Conservation (phyloP, 2,329 filamentous ascomycete species). For the Epichloe gansuensis region DNA sequence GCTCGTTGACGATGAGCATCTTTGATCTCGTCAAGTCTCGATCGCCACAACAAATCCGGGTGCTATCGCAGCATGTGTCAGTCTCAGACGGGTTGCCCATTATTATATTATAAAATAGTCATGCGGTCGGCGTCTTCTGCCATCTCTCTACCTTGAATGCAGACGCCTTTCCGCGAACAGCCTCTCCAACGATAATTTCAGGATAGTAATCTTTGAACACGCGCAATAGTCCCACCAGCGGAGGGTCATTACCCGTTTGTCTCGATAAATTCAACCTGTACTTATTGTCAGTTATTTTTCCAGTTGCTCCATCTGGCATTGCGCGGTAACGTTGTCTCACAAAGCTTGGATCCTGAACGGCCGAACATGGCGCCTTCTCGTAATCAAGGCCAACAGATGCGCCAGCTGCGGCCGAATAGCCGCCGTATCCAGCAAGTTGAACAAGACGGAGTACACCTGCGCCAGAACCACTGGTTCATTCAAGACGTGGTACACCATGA, state of each 20-base stretch:
- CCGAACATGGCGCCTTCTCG: slow-evolving; percentile 69
- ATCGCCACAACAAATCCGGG: slow-evolving; percentile 65
- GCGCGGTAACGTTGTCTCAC: slow-evolving; percentile 26
- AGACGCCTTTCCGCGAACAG: slow-evolving; percentile 46
- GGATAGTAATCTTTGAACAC: slow-evolving; percentile 90
- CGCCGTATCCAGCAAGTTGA: slow-evolving; percentile 72
- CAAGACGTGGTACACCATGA: slow-evolving; percentile 61
- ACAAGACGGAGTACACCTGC: slow-evolving; percentile 62
- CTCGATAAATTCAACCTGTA: slow-evolving; percentile 44
- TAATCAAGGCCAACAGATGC: slow-evolving; percentile 68
- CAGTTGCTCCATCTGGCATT: slow-evolving; percentile 2
- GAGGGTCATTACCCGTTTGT: slow-evolving; percentile 58
- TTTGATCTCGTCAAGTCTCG: slow-evolving; percentile 56
- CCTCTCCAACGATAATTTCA: slow-evolving; percentile 69
- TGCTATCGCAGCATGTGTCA: slow-evolving; percentile 33
- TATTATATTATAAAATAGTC: too few species aligned
- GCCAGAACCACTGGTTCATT: slow-evolving; percentile 52
- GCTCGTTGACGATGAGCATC: slow-evolving; percentile 39
- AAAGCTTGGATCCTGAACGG: slow-evolving; percentile 72
- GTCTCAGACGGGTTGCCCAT: neutral
- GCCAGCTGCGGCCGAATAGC: slow-evolving; percentile 58
- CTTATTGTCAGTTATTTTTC: neutral
- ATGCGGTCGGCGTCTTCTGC: neutral
- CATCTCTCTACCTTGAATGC: slow-evolving; percentile 41
- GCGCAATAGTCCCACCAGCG: slow-evolving; percentile 59